phyloP scores from a whole-genome alignment of 2,329 filamentous ascomycete species.

The Aureobasidium uvarum region DNA sequence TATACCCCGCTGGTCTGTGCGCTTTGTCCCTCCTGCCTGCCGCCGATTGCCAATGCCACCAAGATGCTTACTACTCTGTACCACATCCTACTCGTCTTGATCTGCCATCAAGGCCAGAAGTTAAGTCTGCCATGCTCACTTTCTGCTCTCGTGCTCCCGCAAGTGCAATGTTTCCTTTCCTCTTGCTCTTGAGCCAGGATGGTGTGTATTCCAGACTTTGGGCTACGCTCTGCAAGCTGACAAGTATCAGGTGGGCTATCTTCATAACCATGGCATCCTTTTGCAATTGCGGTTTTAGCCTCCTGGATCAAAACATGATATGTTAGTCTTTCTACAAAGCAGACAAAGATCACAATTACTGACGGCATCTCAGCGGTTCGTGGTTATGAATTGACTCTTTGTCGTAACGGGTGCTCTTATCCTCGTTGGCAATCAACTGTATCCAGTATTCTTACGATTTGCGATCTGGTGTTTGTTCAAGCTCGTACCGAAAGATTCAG shows the following conservation, averaged over 20 bases:
- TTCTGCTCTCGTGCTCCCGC: not conserved
- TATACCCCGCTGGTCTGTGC: constrained; percentile 25
- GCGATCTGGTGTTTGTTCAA: constrained; percentile 55
- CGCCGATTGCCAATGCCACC: not conserved
- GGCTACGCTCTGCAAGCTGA: not conserved
- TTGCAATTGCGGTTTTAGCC: constrained; percentile 43
- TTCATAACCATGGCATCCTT: constrained; percentile 38
- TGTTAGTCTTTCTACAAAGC: constrained; percentile 24
- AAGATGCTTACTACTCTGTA: not conserved
- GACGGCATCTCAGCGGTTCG: constrained; percentile 37
- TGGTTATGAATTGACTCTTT: constrained; percentile 43
- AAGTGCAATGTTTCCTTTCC: not conserved
- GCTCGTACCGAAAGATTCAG: constrained; percentile 25
- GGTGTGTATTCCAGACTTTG: constrained; percentile 24
- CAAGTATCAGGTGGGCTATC: constrained; percentile 27
- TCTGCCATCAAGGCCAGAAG: not conserved
- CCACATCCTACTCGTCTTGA: not conserved
- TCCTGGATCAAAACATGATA: constrained; percentile 36
- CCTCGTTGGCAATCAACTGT: constrained; percentile 65
- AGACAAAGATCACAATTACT: not conserved
- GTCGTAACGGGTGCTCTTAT: constrained; percentile 57
- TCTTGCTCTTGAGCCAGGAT: constrained; percentile 34
- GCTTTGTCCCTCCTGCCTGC: constrained; percentile 6
- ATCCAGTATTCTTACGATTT: constrained; percentile 62
- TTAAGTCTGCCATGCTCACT: not conserved